phyloP scores from a whole-genome alignment of 257 asterid genomes.

The Craterostigma plantagineum region DNA sequence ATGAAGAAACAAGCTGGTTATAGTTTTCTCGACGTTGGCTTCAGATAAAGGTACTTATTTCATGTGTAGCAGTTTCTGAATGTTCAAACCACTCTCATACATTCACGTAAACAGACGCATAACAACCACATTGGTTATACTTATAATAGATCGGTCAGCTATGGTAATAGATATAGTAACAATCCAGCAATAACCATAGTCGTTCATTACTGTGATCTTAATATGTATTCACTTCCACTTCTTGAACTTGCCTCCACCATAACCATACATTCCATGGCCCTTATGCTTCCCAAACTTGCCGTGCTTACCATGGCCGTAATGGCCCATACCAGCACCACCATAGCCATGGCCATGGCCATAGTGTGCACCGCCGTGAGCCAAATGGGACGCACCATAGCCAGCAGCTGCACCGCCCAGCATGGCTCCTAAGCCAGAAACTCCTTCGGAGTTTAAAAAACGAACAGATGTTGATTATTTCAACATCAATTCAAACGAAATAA shows the following conservation, averaged over 20 bases:
- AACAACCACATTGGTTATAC: too few relatives aligned
- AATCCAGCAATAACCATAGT: neutral
- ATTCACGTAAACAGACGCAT: too few relatives aligned
- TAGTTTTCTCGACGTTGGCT: conserved; percentile 29
- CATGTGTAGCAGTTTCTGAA: too few relatives aligned
- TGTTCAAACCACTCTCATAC: too few relatives aligned
- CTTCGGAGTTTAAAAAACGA: conserved; percentile 34
- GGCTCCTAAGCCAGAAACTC: conserved; percentile 50
- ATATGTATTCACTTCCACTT: conserved; percentile 80
- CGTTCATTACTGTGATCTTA: neutral
- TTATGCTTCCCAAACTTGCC: conserved; percentile 32
- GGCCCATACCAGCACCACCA: conserved; percentile 9
- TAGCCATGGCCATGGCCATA: conserved; percentile 13
- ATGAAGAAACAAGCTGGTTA: conserved; percentile 34
- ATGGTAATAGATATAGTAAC: neutral
- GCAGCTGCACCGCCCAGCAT: conserved; percentile 88
- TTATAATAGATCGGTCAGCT: too few relatives aligned
- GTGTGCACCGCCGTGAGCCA: conserved; percentile 24
- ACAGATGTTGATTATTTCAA: too few relatives aligned
- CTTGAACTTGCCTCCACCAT: conserved; percentile 51
- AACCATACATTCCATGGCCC: conserved; percentile 29
- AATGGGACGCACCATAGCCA: conserved; percentile 50
- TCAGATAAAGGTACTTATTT: too few relatives aligned
- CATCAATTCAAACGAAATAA: too few relatives aligned
- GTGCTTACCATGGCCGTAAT: conserved; percentile 20